phyloP scores from a whole-genome alignment of 768 basidiomycete species.

The Kwoniella heveanensis region DNA sequence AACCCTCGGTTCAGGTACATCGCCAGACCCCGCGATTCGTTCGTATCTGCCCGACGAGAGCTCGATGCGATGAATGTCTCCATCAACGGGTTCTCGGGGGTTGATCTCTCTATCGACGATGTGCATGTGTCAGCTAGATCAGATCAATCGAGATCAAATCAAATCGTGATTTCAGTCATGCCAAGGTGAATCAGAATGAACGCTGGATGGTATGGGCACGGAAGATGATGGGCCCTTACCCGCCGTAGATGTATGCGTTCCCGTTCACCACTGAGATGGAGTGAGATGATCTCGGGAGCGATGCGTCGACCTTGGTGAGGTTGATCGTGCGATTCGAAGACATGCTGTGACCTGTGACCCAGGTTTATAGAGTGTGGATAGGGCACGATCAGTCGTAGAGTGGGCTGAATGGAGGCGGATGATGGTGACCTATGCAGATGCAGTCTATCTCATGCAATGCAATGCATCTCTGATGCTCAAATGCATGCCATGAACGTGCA shows the following conservation, averaged over 20 bases:
- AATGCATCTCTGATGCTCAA: too few species aligned
- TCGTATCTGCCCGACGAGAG: slow-evolving; percentile 27
- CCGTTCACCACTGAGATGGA: slow-evolving; percentile 54
- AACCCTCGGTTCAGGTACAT: slow-evolving; percentile 46
- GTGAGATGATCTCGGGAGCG: slow-evolving; percentile 59
- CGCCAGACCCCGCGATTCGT: slow-evolving; percentile 20
- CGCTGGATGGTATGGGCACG: too few species aligned
- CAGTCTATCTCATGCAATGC: too few species aligned
- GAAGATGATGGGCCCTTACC: too few species aligned
- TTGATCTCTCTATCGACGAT: slow-evolving; percentile 55
- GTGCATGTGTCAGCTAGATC: neutral
- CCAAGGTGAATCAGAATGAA: too few species aligned
- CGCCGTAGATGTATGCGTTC: slow-evolving; percentile 58
- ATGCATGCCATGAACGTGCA: too few species aligned
- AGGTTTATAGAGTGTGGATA: too few species aligned
- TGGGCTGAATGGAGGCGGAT: too few species aligned
- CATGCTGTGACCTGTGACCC: neutral
- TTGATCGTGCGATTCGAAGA: neutral
- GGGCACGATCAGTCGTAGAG: too few species aligned
- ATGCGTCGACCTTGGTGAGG: slow-evolving; percentile 1
- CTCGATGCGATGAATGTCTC: slow-evolving; percentile 32
- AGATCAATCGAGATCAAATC: too few species aligned
- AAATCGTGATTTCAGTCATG: neutral
- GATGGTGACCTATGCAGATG: too few species aligned
- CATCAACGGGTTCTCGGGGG: slow-evolving; percentile 59